Evolutionary conservation across 176 grass and related monocot species (phyloP), one percentile per base, ranked within the genome.

Genomic region (Oryza coarctata): DNA sequence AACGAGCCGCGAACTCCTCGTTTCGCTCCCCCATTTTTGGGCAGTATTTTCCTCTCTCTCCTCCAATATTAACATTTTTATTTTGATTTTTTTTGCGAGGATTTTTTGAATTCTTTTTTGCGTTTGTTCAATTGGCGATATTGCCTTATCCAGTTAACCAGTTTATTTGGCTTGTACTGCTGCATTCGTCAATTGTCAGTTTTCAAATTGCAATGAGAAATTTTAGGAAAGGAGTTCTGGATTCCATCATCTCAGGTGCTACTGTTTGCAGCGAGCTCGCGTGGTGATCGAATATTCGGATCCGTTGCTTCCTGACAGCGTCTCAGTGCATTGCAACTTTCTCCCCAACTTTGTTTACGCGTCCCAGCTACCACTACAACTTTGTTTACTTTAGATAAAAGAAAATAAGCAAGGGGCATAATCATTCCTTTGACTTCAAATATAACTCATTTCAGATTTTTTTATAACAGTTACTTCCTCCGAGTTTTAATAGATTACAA

Each of bases 1-100:
- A 88, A 83, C 25, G 38, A 36, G 23, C n/a, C 72, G 49, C 50
- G 73, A 87, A 72, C 78, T 60, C 43, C 40, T 57, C 18, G n/a
- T 58, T 71, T 80, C 67, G 0, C 7, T 34, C 34, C 14, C 23
- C 43, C 1, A 7, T 9, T 12, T 17, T 67, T 29, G 35, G 44
- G 18, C 13, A 9, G 2, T 63, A 34, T 77, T 38, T 34, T 60
- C 20, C 20, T 76, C 9, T 44, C 30, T 2, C 18, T 60, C 36
- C 14, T 8, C 15, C 9, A 38, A 30, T 30, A 30, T 55, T 17
- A 4, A 7, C 25, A 33, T 33, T 28, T 33, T 67, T 34, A 1
- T 67, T 67, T 60, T 9, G 2, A 55, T 22, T 8, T 55, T 55
- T 4, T 49, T 49, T 18, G 45, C 15, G 4, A 17, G 0, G 14